Percentiles rank a stretch among this genome's conserved stretches.
phyloP scores from a whole-genome alignment of 208 protist genomes.

The Ichthyophonus hoferi region DNA sequence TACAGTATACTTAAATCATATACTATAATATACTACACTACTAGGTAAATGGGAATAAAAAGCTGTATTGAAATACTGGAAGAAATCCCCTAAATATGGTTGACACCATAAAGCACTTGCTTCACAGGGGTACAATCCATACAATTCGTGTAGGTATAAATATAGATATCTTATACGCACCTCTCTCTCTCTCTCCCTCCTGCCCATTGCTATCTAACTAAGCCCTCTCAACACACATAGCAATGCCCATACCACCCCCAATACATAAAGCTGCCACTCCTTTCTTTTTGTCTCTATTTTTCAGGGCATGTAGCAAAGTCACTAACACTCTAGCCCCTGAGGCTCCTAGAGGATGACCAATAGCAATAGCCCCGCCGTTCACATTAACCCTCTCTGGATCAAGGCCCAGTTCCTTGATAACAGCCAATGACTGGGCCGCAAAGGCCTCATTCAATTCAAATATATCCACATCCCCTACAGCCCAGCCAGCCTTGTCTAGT shows the following conservation, averaged over 20 bases:
- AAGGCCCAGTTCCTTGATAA: slow-evolving; percentile 39
- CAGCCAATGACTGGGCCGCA: slow-evolving; percentile 45
- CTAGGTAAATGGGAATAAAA: too few relatives aligned
- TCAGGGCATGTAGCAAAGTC: slow-evolving; percentile 45
- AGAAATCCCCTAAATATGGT: too few relatives aligned
- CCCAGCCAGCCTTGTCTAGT: slow-evolving; percentile 45
- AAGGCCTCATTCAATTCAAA: slow-evolving; percentile 68
- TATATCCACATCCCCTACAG: slow-evolving; percentile 51
- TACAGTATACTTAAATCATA: too few relatives aligned
- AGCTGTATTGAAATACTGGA: too few relatives aligned
- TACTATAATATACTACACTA: too few relatives aligned
- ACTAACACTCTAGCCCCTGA: slow-evolving; percentile 41
- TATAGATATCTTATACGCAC: too few relatives aligned
- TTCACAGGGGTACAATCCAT: too few relatives aligned
- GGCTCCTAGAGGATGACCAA: slow-evolving; percentile 63
- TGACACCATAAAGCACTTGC: too few relatives aligned
- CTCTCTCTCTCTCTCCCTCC: too few relatives aligned
- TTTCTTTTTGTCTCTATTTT: slow-evolving; percentile 14
- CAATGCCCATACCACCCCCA: slow-evolving; percentile 58
- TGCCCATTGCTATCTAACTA: too few relatives aligned
- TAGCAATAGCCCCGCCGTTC: slow-evolving; percentile 62
- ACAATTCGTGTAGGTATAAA: too few relatives aligned
- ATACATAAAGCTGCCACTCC: slow-evolving; percentile 51
- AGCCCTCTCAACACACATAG: slow-evolving; percentile 41
- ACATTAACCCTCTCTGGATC: slow-evolving; percentile 35